Base-by-base conservation (phyloP, 2,329 filamentous ascomycete species). In the Aspergillus floridensis region DNA sequence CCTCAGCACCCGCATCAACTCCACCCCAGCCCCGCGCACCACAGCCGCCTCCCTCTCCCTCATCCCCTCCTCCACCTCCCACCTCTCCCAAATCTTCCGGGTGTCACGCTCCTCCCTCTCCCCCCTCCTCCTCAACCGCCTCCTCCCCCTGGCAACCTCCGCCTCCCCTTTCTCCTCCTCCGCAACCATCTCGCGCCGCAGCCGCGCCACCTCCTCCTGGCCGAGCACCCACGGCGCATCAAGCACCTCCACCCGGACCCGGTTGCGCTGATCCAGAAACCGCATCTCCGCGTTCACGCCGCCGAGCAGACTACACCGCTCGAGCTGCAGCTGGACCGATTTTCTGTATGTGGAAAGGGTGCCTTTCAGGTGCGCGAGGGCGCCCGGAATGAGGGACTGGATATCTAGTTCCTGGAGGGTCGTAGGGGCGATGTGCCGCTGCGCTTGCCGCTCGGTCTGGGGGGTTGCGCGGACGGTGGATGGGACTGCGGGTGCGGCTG, bases 301-400 rank as follows among this genome's bases (percentile, higher is more conserved):
- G 2, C 69, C 68, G 1, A 88, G 69, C 0, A 80, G 58, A 44
- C 71, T 75, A 7, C 84, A 76, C 3, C 83, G 78, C 67, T 86
- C 83, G 26, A 86, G 70, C 16, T 82, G 75, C 8, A 88, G 61
- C 65, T 88, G 85, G 61, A 80, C 80, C 12, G 70, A 67, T 4
- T 73, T 71, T 5, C 2, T 35, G 26, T 84, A 87, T 11, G 70
- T 74, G 0, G 77, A 77, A 10, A 88, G 75, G 0, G 81, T 84
- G 29, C 85, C 84, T 65, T 88, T 87, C 4, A 82, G 75, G 59
- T 85, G 85, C 2, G 86, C 70, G 6, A 84, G 75, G 0, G 77
- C 76, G 4, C 85, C 85, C 0, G 83, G 70, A 1, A 77, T 71
- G 12, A 85, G 77, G 0, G 72, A 57, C 1, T 78, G 58, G 14